Base-by-base conservation (phyloP, 768 basidiomycete species). In the Asterophora lycoperdoides region DNA sequence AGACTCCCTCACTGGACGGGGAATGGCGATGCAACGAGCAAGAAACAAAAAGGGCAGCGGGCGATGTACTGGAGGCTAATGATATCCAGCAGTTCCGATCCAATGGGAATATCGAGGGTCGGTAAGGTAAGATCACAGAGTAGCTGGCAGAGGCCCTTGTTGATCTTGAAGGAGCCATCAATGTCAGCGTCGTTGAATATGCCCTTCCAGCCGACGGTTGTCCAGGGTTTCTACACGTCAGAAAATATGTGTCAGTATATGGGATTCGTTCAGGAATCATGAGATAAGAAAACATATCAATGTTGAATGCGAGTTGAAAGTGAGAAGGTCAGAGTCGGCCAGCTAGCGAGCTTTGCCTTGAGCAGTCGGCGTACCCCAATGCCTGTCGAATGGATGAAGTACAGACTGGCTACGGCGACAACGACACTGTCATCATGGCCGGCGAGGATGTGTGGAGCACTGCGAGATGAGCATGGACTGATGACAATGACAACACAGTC, bases 201-300 rank as follows among this genome's bases (percentile, higher is more conserved):
- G 33, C 95, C 96, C 71, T 99, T 97, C 90, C 90, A 97, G 58
- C 94, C 94, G 41, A 97, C 93, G 2, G 93, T 98, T 23, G 95
- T 98, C 49, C 95, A 80, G 0, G 93, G 96, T 83, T 97, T 95
- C 81, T 95, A 64, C 54, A 23, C 23, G 23, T 23, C 23, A 6
- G 23, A 23, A 50, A 38, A 36, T 48, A 20, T 40, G 37, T 6
- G 37, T 58, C 28, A 51, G 56, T 47, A 8, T 54, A 19, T 33
- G n/a, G n/a, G n/a, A n/a, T n/a, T n/a, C n/a, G n/a, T n/a, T n/a
- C 42, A n/a, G n/a, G n/a, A 23, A 23, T 23, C 23, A 23, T 23
- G 23, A 23, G n/a, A n/a, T n/a, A n/a, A n/a, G n/a, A n/a, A n/a
- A n/a, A n/a, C n/a, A n/a, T n/a, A n/a, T n/a, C n/a, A n/a, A n/a